Percentiles rank a stretch among this genome's conserved stretches.
These are phyloP conservation scores for Penicillium crustosum DNA, from an alignment of 2,329 filamentous ascomycete genomes.

Conservation along the genomic window DNA sequence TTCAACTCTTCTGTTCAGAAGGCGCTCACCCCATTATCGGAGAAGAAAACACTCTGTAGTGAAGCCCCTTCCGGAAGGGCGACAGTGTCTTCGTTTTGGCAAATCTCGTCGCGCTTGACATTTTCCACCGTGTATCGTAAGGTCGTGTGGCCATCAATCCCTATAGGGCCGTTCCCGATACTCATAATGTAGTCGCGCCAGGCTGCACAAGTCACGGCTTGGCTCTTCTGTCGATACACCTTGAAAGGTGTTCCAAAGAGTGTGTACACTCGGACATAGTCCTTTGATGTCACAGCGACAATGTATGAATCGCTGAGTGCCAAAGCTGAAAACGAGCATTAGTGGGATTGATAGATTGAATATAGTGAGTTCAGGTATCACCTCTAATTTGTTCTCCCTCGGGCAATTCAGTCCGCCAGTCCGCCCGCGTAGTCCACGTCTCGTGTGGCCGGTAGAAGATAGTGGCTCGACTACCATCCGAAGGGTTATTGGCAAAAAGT, in stretches of 20 bases:
- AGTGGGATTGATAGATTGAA: slow-evolving; percentile 1
- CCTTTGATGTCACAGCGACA: slow-evolving; percentile 79
- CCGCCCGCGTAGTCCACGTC: slow-evolving; percentile 85
- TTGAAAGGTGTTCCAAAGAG: slow-evolving; percentile 86
- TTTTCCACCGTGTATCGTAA: slow-evolving; percentile 93
- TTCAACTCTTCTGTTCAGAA: background rate
- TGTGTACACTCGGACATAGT: slow-evolving; percentile 90
- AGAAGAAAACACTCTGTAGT: slow-evolving; percentile 85
- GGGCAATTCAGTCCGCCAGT: slow-evolving; percentile 89
- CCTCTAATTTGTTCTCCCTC: slow-evolving; percentile 75
- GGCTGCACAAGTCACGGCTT: slow-evolving; percentile 87
- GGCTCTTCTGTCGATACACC: slow-evolving; percentile 89
- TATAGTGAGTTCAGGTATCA: slow-evolving; percentile 20
- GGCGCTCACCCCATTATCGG: slow-evolving; percentile 72
- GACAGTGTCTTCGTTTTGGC: slow-evolving; percentile 89
- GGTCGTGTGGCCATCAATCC: slow-evolving; percentile 69
- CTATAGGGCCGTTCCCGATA: slow-evolving; percentile 85
- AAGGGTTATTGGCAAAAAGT: slow-evolving; percentile 77
- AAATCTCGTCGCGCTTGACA: slow-evolving; percentile 88
- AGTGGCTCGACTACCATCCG: slow-evolving; percentile 66
- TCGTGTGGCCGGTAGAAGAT: slow-evolving; percentile 98
- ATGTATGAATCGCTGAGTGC: slow-evolving; percentile 89
- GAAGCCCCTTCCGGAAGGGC: slow-evolving; percentile 73
- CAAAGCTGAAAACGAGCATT: slow-evolving; percentile 57
- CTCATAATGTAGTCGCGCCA: slow-evolving; percentile 97